Conservation (phyloP, 2,329 filamentous ascomycete species). For the Lasiodiplodia theobromae region DNA sequence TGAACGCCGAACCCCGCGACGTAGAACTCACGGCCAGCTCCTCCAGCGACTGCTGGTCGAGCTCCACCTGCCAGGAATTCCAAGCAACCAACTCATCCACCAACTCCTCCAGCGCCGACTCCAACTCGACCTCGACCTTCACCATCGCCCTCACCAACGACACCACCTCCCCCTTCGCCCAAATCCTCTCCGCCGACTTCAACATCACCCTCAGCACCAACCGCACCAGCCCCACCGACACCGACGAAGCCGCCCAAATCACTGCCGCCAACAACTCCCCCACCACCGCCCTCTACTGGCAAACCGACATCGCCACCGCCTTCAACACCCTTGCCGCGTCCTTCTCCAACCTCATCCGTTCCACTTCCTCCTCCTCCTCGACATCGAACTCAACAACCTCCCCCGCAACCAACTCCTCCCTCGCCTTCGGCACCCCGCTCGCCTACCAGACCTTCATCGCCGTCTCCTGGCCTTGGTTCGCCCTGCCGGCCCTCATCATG, state of each 20-base stretch:
- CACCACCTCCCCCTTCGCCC: neutral
- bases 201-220: neutral
- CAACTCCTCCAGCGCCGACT: neutral
- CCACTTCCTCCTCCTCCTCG: neutral
- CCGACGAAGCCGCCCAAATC: neutral
- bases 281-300: neutral
- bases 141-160: neutral
- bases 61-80: conserved; percentile 10
- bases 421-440: neutral
- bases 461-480: conserved; percentile 16
- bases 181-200: neutral
- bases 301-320: neutral
- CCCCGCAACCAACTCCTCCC: neutral
- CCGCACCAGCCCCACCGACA: neutral
- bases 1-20: conserved; percentile 1
- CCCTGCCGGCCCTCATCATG: conserved; percentile 13
- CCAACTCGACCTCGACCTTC: neutral
- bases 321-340: neutral
- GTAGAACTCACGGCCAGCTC: conserved; percentile 9
- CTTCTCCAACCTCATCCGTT: neutral
- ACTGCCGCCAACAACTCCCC: neutral
- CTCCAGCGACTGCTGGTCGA: conserved; percentile 16
- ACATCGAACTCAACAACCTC: neutral
- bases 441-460: neutral
- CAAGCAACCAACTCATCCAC: neutral